Conservation (phyloP, 768 basidiomycete genomes). For the Xerocomellus chrysenteron region DNA sequence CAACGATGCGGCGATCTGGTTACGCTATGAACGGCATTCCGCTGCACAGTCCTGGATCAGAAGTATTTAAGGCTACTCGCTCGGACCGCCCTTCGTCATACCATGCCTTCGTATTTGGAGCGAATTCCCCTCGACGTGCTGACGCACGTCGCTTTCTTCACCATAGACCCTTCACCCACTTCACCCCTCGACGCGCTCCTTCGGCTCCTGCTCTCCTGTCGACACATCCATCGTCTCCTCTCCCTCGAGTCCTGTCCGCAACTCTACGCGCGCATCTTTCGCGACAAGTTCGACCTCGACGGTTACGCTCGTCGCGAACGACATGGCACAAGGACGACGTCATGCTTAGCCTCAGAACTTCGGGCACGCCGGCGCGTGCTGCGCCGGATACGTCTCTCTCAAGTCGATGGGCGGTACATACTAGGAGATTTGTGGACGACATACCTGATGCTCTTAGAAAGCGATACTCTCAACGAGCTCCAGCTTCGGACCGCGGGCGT, state of each 20-base stretch:
- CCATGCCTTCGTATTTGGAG: constrained; percentile 49
- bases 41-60: constrained; percentile 22
- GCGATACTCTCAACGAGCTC: constrained; percentile 45
- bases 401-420: constrained; percentile 30
- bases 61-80: constrained; percentile 25
- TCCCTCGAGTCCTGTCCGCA: constrained; percentile 45
- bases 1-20: constrained; percentile 32
- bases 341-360: constrained; percentile 49
- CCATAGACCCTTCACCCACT: constrained; percentile 38
- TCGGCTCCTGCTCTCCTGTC: constrained; percentile 46
- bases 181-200: constrained; percentile 43
- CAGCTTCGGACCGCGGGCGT: constrained; percentile 46
- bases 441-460: constrained; percentile 62
- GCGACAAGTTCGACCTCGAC: constrained; percentile 45
- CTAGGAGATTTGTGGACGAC: constrained; percentile 54
- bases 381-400: constrained; percentile 41
- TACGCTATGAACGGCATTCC: constrained; percentile 36
- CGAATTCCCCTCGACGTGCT: constrained; percentile 56
- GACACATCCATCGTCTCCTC: constrained; percentile 44
- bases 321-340: constrained; percentile 36
- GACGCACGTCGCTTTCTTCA: constrained; percentile 51
- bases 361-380: constrained; percentile 47
- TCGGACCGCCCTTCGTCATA: constrained; percentile 17
- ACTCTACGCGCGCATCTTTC: constrained; percentile 57
- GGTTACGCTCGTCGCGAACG: constrained; percentile 23